Evolutionary conservation across 2,329 filamentous ascomycete species (phyloP).

Genomic region (Colletotrichum sp.): DNA sequence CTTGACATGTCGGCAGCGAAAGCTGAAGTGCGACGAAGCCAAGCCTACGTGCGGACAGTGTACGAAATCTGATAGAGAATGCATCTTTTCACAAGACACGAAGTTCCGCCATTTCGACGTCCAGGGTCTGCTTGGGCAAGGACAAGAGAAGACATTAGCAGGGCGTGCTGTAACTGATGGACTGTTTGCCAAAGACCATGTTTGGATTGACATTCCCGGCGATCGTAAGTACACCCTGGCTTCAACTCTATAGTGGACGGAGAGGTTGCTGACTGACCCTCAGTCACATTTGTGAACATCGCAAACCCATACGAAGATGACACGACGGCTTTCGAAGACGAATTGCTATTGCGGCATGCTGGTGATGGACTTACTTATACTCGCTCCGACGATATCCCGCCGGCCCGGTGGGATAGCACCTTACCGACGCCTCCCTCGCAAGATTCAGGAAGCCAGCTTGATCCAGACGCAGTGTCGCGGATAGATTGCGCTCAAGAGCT

Average conservation of each 20-base stretch:
- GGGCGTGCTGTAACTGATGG: neutral
- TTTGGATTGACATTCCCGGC: neutral
- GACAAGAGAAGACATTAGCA: neutral
- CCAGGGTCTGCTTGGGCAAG: neutral
- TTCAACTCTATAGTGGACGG: neutral
- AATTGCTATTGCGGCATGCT: neutral
- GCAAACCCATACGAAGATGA: neutral
- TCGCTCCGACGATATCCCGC: neutral
- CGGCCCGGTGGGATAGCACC: neutral
- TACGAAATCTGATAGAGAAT: conserved; percentile 19
- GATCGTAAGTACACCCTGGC: neutral
- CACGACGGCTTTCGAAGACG: neutral
- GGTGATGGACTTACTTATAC: neutral
- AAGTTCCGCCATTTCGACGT: neutral
- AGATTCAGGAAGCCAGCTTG: neutral
- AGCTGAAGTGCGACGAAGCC: conserved; percentile 30
- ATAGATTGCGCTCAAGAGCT: neutral
- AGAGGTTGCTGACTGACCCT: neutral
- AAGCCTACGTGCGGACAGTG: conserved; percentile 27
- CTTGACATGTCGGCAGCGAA: conserved; percentile 18
- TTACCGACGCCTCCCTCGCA: neutral
- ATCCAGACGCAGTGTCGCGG: neutral
- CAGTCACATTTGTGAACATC: neutral
- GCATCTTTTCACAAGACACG: neutral
- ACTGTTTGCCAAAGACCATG: neutral